These are phyloP conservation scores for Ogataea glucozyma DNA, from an alignment of 805 yeast genomes.

Conservation along the genomic window DNA sequence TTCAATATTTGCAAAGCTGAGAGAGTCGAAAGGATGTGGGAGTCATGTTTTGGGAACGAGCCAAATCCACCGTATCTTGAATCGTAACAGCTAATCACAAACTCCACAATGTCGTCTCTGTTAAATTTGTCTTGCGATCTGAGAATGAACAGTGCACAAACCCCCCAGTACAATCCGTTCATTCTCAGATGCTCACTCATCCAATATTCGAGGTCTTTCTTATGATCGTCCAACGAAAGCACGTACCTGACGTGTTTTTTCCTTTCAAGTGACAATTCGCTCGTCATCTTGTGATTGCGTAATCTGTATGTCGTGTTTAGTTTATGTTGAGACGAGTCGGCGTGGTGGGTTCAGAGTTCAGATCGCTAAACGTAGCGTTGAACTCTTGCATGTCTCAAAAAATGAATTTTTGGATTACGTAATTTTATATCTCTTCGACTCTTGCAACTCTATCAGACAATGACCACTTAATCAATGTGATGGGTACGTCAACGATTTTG, in stretches of 20 bases:
- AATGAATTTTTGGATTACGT: conserved; percentile 1
- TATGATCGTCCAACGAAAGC: conserved; percentile 51
- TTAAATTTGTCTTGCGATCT: conserved; percentile 57
- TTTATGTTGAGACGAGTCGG: too few relatives aligned
- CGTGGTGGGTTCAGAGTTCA: too few relatives aligned
- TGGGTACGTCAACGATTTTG: too few relatives aligned
- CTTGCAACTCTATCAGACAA: too few relatives aligned
- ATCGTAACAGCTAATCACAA: conserved; percentile 67
- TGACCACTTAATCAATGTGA: too few relatives aligned
- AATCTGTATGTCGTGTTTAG: too few relatives aligned
- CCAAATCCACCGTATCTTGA: conserved; percentile 76
- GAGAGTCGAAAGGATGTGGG: conserved; percentile 80
- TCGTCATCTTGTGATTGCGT: background rate
- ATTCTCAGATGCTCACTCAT: conserved; percentile 84
- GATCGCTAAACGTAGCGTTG: too few relatives aligned
- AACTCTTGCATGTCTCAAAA: too few relatives aligned
- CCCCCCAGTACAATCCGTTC: conserved; percentile 96
- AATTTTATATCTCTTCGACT: too few relatives aligned
- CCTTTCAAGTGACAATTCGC: conserved; percentile 17
- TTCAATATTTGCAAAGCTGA: conserved; percentile 82
- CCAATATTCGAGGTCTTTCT: conserved; percentile 77
- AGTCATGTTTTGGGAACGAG: conserved; percentile 85
- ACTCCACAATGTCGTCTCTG: conserved; percentile 62
- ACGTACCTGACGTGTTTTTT: conserved; percentile 64
- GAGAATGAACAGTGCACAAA: conserved; percentile 69